Base-by-base conservation (phyloP, 768 basidiomycete species). In the Baorangia bicolor region DNA sequence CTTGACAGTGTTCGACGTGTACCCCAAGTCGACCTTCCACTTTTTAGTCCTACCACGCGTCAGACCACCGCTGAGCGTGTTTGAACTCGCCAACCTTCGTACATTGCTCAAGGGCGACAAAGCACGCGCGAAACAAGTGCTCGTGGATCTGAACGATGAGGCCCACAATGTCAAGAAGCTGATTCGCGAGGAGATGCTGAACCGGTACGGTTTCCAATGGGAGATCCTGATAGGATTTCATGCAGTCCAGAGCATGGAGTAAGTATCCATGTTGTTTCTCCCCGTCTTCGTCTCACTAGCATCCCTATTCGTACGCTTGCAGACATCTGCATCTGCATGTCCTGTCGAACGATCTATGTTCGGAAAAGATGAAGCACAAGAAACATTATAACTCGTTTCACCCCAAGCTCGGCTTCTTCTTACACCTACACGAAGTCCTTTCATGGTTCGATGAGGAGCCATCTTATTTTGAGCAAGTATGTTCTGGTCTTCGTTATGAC, bases 301-400 rank as follows among this genome's bases (percentile, higher is more conserved):
- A 7, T 20, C 30, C 18, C n/a, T 39, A 37, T 20, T 30, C 33
- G 16, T 20, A 40, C 23, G 25, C 41, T 23, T 3, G 53, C 51
- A 92, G 90, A 56, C 92, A 94, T 68, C 56, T 94, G 3, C 92
- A 97, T 65, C 70, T 96, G 12, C 94, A 97, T 66, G 83, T 97
- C 49, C 73, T 97, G 37, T 94, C 93, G 4, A 78, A 82, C 5
- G 94, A 97, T 66, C 68, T 94, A 34, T 78, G 78, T 51, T 87
- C 87, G 0, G 78, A 82, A 10, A 74, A 73, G 49, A 72, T 95
- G 76, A 96, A 94, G 74, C 81, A 77, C 52, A 97, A 96, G 77
- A 90, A 88, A 65, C 94, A 97, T 61, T 90, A 92, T 73, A 94
- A 95, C 64, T 89, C 91, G 6, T 97, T 95, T 73, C 87, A 90